phyloP scores from a whole-genome alignment of 2,329 filamentous ascomycete genomes.

The Alternaria sp. region DNA sequence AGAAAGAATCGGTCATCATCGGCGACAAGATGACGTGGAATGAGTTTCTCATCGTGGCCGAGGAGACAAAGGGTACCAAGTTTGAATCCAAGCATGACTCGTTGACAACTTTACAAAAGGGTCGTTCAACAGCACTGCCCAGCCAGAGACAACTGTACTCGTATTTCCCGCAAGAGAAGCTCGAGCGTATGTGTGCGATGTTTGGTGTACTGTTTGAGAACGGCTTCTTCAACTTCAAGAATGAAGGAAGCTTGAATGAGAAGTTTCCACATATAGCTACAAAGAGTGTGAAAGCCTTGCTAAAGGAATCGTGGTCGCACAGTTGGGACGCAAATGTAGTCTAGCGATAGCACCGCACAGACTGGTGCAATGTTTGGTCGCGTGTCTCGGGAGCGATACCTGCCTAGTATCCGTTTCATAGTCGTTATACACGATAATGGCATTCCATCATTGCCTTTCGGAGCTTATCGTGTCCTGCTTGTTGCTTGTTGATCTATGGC shows the following conservation, averaged over 20 bases:
- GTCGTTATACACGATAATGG: no score
- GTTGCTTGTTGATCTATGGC: no score
- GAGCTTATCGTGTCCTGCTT: no score
- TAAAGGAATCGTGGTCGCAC: neutral
- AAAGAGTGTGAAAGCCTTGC: neutral
- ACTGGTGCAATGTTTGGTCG: no score
- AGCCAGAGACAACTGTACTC: neutral
- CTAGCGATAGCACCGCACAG: no score
- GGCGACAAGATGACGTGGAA: no score
- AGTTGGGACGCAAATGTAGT: neutral
- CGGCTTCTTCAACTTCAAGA: neutral
- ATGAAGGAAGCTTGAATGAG: neutral
- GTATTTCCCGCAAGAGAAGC: neutral
- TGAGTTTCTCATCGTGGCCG: no score
- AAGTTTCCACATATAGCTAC: neutral
- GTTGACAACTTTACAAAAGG: neutral
- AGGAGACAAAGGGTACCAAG: neutral
- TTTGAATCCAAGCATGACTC: neutral
- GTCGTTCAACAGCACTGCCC: neutral
- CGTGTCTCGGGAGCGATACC: no score
- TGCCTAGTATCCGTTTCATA: no score
- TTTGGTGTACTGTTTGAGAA: neutral
- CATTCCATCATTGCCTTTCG: rapidly evolving
- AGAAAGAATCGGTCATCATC: no score
- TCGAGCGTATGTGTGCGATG: neutral